Evolutionary conservation across 768 basidiomycete species (phyloP).

Genomic region (Leccinum fibrillosum): DNA sequence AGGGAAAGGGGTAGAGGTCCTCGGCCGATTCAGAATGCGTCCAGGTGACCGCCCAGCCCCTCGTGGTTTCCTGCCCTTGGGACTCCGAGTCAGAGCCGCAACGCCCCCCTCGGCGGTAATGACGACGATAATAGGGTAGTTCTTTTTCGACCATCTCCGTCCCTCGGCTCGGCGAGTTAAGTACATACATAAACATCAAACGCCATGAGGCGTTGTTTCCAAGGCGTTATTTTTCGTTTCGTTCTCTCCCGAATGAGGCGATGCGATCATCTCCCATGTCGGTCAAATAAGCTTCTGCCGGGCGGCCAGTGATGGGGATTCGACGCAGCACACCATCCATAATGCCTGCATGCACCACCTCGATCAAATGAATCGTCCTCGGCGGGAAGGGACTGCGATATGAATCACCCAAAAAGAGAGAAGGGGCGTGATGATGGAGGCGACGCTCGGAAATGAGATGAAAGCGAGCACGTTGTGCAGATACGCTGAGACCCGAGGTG

Average conservation of each 20-base stretch:
- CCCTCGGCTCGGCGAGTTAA: constrained; percentile 4
- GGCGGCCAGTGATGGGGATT: neutral
- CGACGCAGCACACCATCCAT: neutral
- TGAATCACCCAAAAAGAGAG: neutral
- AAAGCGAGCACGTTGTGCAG: constrained; percentile 9
- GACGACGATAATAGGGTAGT: neutral
- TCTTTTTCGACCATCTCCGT: constrained; percentile 11
- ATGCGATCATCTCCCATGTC: constrained; percentile 1
- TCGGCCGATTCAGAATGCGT: neutral
- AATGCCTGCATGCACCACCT: neutral
- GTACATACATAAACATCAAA: neutral
- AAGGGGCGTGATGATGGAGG: constrained; percentile 7
- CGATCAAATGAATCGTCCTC: neutral
- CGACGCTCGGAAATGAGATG: constrained; percentile 23
- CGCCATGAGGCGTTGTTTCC: constrained; percentile 5
- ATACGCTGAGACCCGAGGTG: constrained; percentile 5
- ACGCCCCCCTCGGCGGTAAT: constrained; percentile 5
- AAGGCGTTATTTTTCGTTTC: neutral
- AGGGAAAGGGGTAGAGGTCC: neutral
- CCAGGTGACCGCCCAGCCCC: constrained; percentile 8
- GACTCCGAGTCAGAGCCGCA: neutral
- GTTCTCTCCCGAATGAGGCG: constrained; percentile 1
- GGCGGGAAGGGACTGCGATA: neutral
- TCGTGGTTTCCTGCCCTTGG: constrained; percentile 26
- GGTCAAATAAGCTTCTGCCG: constrained; percentile 4